phyloP scores from a whole-genome alignment of 257 asterid species.

The Solanum ahanhuiri region DNA sequence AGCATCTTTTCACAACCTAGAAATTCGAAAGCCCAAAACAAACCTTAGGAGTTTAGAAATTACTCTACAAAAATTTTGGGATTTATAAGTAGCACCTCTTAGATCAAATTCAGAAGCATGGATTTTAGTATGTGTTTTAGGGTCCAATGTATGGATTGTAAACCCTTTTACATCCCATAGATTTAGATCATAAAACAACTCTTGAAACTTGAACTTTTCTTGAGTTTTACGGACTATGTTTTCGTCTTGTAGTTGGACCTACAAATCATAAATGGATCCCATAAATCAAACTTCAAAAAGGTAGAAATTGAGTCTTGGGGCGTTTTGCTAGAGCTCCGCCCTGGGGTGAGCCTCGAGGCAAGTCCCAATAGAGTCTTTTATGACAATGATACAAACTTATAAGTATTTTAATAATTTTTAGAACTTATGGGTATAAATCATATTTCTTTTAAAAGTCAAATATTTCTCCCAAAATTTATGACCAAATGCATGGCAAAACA shows the following conservation, averaged over 20 bases:
- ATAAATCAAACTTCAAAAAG: too few relatives aligned
- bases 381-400: neutral
- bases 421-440: too few relatives aligned
- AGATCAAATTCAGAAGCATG: neutral
- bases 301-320: neutral
- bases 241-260: too few relatives aligned
- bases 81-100: too few relatives aligned
- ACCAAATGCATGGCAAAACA: neutral
- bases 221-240: too few relatives aligned
- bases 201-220: neutral
- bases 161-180: neutral
- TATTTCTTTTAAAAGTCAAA: neutral
- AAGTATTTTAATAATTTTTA: too few relatives aligned
- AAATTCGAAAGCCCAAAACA: neutral
- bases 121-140: neutral
- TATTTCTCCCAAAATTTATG: neutral
- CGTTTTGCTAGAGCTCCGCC: neutral
- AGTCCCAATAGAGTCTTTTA: neutral
- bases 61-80: too few relatives aligned
- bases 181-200: neutral
- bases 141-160: neutral
- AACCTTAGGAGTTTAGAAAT: neutral
- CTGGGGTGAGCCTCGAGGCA: neutral
- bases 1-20: neutral
- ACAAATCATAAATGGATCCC: too few relatives aligned